Evolutionary conservation across 768 basidiomycete species (phyloP), one percentile per base, ranked within the genome.

Genomic region (Paxillus involutus): DNA sequence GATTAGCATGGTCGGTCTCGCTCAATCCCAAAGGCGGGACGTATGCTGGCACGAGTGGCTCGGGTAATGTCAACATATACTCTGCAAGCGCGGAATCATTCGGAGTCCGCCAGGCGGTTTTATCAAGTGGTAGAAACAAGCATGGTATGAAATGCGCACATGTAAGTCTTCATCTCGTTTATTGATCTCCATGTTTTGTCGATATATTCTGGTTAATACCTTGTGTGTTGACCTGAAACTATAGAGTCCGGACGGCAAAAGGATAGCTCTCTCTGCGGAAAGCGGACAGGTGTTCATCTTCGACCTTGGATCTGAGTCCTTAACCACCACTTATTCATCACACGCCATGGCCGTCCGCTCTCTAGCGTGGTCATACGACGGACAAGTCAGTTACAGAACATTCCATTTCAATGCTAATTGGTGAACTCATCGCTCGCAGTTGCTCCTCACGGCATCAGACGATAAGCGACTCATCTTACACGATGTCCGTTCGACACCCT

Each of bases 331-430:
- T 3, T 95, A 86, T 70, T 84, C 86, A 5, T 91, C 91, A 3
- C 94, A 98, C 68, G 93, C 91, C 10, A 92, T 94, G 86, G 81
- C 86, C 44, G 91, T 94, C 8, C 86, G 94, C 36, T 87, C 89
- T 0, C 70, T 97, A 4, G 81, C 89, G 8, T 98, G 94, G 94
- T 94, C 92, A 10, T 80, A 84, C 47, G 94, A 97, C 68, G 89
- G 88, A 1, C 90, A 84, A 69, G 94, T 95, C 65, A 56, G 84
- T 76, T 21, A 8, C 19, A 45, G 5, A 16, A 3, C 39, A 40
- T 8, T 0, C n/a, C 4, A 14, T 9, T 36, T 33, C 13, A 16
- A 30, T 33, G 14, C 14, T 3, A 26, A 24, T 48, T 14, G 35
- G 32, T 57, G 41, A 56, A 42, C 40, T 40, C 26, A 42, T 48